phyloP scores from a whole-genome alignment of 2,329 filamentous ascomycete genomes.

The Bisporella sp. region DNA sequence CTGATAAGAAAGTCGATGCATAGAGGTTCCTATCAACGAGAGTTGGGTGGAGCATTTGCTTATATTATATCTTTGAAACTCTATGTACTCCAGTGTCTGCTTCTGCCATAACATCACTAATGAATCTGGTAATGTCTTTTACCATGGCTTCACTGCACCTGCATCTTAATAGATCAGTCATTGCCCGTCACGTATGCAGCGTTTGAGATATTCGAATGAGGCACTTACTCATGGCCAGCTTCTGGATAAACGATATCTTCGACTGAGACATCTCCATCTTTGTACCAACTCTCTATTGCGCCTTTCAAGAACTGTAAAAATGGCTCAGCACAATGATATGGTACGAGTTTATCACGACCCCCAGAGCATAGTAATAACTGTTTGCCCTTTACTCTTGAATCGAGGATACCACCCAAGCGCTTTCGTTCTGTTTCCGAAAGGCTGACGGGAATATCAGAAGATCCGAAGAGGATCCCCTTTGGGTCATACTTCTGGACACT shows the following conservation, averaged over 20 bases:
- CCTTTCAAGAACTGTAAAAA: constrained; percentile 57
- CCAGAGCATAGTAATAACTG: constrained; percentile 59
- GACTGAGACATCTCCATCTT: constrained; percentile 47
- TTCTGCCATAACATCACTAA: constrained; percentile 35
- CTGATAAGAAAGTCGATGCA: too few relatives aligned
- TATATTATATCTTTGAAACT: too few relatives aligned
- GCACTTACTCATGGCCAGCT: constrained; percentile 57
- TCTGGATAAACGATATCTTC: constrained; percentile 63
- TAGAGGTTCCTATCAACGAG: too few relatives aligned
- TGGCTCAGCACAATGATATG: constrained; percentile 51
- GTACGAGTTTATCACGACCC: constrained; percentile 64
- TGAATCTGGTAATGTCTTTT: constrained; percentile 55
- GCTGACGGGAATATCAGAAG: constrained; percentile 25
- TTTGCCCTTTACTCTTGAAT: constrained; percentile 50
- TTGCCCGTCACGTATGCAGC: too few relatives aligned
- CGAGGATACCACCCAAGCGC: constrained; percentile 39
- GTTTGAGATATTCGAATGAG: too few relatives aligned
- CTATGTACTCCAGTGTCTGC: too few relatives aligned
- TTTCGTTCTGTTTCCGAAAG: constrained; percentile 33
- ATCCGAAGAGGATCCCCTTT: constrained; percentile 62
- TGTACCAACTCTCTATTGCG: constrained; percentile 43
- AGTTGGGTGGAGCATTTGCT: too few relatives aligned
- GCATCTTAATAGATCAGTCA: too few relatives aligned
- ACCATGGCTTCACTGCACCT: constrained; percentile 52
- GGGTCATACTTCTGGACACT: constrained; percentile 65